These are phyloP conservation scores for Picea sitchensis DNA, from an alignment of 75 land plant genomes.

Conservation along the genomic window DNA sequence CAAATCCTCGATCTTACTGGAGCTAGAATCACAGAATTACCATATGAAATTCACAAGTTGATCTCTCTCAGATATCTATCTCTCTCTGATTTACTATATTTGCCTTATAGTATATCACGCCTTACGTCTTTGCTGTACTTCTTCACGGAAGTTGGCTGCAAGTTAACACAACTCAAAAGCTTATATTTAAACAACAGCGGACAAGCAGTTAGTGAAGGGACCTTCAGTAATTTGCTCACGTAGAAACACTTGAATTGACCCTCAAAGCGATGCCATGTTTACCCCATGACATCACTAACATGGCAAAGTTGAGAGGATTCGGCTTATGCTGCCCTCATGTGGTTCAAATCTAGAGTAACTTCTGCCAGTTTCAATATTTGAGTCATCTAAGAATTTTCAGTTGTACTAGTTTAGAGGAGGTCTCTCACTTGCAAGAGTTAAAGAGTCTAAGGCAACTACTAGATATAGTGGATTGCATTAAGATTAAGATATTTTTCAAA, in stretches of 20 bases:
- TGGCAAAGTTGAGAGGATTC: background rate
- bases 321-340: no score
- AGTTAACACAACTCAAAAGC: background rate
- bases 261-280: background rate
- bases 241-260: background rate
- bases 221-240: background rate
- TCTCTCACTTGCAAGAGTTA: no score
- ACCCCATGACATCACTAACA: background rate
- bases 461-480: no score
- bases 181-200: background rate
- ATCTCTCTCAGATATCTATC: background rate
- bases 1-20: background rate
- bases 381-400: no score
- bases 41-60: background rate
- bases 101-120: background rate
- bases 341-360: no score
- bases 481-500: no score
- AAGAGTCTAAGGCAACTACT: no score
- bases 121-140: no score
- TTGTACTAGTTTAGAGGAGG: no score
- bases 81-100: background rate
- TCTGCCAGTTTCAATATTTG: no score
- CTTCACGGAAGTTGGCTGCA: no score
- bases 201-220: background rate
- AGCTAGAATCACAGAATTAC: background rate